Evolutionary conservation across 2,329 filamentous ascomycete genomes (phyloP).

Genomic region (Xylaria sp.): DNA sequence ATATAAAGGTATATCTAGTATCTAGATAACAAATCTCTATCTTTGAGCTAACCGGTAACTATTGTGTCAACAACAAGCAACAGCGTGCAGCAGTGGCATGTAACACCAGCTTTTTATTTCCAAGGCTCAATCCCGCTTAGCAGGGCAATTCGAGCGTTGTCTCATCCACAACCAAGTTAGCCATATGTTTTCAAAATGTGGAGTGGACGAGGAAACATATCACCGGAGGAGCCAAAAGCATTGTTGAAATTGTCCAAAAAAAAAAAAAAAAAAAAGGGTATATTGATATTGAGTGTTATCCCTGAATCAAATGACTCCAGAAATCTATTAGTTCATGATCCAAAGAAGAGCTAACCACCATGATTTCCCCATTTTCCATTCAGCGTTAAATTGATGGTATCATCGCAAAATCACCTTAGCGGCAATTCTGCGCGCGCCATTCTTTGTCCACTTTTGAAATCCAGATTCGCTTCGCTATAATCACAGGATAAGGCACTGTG

Average conservation of each 20-base stretch:
- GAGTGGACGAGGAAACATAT: too few relatives aligned
- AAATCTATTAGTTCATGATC: not conserved
- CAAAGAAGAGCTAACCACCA: not conserved
- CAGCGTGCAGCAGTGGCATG: too few relatives aligned
- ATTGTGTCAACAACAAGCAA: too few relatives aligned
- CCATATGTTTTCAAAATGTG: too few relatives aligned
- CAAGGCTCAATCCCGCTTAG: too few relatives aligned
- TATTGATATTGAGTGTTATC: not conserved
- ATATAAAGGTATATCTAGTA: too few relatives aligned
- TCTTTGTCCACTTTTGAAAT: constrained; percentile 1
- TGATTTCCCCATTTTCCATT: not conserved
- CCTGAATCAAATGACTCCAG: not conserved
- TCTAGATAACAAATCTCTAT: too few relatives aligned
- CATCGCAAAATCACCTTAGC: not conserved
- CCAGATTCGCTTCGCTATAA: constrained; percentile 15
- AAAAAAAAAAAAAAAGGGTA: not conserved
- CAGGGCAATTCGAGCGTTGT: too few relatives aligned
- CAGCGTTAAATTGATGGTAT: constrained; percentile 13
- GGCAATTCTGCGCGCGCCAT: not conserved
- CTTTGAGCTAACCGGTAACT: too few relatives aligned
- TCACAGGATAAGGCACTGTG: not conserved
- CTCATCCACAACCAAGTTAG: too few relatives aligned
- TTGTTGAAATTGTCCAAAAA: too few relatives aligned
- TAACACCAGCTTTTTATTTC: too few relatives aligned
- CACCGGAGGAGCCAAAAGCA: not conserved